Evolutionary conservation across 2,329 filamentous ascomycete species (phyloP).

Genomic region (Tolypocladium amazonense): DNA sequence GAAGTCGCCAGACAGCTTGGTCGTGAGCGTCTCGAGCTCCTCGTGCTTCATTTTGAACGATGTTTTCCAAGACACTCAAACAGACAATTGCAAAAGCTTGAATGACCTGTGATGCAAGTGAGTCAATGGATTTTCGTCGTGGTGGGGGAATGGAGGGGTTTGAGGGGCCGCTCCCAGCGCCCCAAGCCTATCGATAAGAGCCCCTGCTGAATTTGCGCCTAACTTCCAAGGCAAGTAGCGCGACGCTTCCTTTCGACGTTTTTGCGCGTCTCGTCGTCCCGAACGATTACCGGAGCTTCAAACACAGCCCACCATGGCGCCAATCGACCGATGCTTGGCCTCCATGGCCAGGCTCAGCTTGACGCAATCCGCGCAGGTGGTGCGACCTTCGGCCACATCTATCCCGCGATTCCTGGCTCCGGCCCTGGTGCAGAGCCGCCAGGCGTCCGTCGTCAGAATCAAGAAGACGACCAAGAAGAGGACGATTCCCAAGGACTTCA

Average conservation of each 20-base stretch:
- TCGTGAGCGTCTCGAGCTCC: slow-evolving; percentile 41
- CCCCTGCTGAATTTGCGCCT: slow-evolving; percentile 9
- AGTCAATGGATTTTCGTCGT: slow-evolving; percentile 14
- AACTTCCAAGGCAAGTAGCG: slow-evolving; percentile 13
- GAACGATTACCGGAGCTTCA: slow-evolving; percentile 13
- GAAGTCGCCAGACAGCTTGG: slow-evolving; percentile 56
- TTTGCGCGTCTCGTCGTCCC: neutral
- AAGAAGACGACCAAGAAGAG: slow-evolving; percentile 48
- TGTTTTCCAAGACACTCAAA: neutral
- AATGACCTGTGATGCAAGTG: slow-evolving; percentile 4
- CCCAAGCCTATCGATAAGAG: slow-evolving; percentile 13
- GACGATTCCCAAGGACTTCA: slow-evolving; percentile 52
- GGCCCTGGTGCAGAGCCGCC: slow-evolving; percentile 31
- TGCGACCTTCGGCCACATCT: slow-evolving; percentile 29
- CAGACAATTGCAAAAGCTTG: neutral
- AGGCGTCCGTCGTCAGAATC: slow-evolving; percentile 28
- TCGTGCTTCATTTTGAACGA: slow-evolving; percentile 41
- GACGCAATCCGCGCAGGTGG: slow-evolving; percentile 23
- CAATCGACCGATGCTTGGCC: slow-evolving; percentile 42
- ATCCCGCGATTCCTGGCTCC: slow-evolving; percentile 42
- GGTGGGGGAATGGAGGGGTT: slow-evolving; percentile 14
- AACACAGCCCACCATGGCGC: slow-evolving; percentile 31
- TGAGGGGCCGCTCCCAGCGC: slow-evolving; percentile 2
- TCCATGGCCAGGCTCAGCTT: slow-evolving; percentile 42
- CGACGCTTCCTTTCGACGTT: neutral